phyloP scores from a whole-genome alignment of 163 green algal genomes.

The Chlorella variabilis region DNA sequence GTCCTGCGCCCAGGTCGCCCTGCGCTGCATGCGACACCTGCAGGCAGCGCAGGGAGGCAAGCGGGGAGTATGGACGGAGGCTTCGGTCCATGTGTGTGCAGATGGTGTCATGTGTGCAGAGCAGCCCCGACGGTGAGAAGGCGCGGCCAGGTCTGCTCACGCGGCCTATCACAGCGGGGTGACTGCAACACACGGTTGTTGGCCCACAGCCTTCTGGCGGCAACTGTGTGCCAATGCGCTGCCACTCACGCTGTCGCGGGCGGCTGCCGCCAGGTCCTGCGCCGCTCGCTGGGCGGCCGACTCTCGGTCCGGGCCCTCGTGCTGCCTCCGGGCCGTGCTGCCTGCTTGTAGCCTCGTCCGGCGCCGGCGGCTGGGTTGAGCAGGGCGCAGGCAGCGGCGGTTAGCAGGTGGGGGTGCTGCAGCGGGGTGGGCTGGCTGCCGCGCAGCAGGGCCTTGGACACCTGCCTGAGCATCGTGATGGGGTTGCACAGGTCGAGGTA shows the following conservation, averaged over 20 bases:
- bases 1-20: neutral
- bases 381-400: neutral
- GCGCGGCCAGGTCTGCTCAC: no score
- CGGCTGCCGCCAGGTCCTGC: neutral
- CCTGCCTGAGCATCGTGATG: neutral
- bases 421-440: neutral
- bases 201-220: no score
- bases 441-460: neutral
- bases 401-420: neutral
- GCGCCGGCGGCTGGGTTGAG: neutral
- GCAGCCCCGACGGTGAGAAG: no score
- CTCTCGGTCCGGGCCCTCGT: neutral
- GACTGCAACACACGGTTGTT: neutral
- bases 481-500: no score
- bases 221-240: no score
- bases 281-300: neutral
- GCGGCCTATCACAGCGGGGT: no score
- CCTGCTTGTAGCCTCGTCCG: no score
- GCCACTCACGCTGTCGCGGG: neutral
- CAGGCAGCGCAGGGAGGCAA: no score
- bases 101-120: no score
- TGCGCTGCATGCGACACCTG: slow-evolving; percentile 1
- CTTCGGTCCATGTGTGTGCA: no score
- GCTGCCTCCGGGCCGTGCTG: neutral
- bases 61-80: no score